phyloP scores from a whole-genome alignment of 2,329 filamentous ascomycete species.

The Aspergillus chevalieri region DNA sequence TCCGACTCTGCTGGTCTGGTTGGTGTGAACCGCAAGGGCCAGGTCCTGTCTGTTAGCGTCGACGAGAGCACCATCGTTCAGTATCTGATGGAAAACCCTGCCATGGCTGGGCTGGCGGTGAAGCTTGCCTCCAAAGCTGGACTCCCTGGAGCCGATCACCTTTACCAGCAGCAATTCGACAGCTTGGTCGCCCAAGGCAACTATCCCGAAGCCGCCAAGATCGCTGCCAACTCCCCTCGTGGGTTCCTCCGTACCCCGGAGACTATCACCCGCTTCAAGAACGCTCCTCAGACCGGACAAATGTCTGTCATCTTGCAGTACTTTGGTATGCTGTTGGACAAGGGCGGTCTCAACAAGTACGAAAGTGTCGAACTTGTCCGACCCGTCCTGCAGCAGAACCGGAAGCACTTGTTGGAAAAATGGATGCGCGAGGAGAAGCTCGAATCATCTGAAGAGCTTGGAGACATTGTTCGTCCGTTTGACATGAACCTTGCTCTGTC shows the following conservation, averaged over 20 bases:
- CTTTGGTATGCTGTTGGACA: slow-evolving; percentile 94
- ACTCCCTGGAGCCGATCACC: slow-evolving; percentile 84
- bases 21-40: slow-evolving; percentile 94
- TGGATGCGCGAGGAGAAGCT: slow-evolving; percentile 97
- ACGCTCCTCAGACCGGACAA: slow-evolving; percentile 64
- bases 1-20: slow-evolving; percentile 79
- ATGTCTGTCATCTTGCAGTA: slow-evolving; percentile 95
- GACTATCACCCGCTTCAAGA: slow-evolving; percentile 95
- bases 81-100: slow-evolving; percentile 93
- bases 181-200: slow-evolving; percentile 73
- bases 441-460: slow-evolving; percentile 90
- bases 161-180: slow-evolving; percentile 91
- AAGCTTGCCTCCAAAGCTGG: slow-evolving; percentile 93
- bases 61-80: slow-evolving; percentile 88
- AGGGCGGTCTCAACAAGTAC: slow-evolving; percentile 84
- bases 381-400: slow-evolving; percentile 85
- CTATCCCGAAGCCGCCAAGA: slow-evolving; percentile 85
- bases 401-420: slow-evolving; percentile 94
- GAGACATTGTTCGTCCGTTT: slow-evolving; percentile 85
- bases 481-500: slow-evolving; percentile 80
- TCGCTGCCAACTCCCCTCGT: slow-evolving; percentile 91
- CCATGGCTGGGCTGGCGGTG: slow-evolving; percentile 86
- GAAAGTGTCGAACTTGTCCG: slow-evolving; percentile 91
- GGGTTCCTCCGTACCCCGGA: slow-evolving; percentile 91
- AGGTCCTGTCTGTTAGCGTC: slow-evolving; percentile 88